Evolutionary conservation across 495 filamentous ascomycete species (phyloP).

Genomic region (Mytilinidion resinicola): DNA sequence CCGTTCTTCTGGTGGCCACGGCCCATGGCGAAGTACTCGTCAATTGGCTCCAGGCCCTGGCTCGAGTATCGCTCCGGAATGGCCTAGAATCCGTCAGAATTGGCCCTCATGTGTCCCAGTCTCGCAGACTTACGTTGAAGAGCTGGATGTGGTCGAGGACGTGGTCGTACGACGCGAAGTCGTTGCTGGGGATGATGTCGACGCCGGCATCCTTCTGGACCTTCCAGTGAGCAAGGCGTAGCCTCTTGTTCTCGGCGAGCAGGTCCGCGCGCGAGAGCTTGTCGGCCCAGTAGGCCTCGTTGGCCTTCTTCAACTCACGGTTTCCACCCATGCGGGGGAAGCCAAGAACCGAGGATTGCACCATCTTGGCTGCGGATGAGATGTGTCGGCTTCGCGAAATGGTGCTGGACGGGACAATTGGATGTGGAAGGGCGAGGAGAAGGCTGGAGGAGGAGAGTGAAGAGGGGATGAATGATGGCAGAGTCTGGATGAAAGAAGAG

Average conservation of each 20-base stretch:
- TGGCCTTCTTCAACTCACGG: constrained; percentile 99
- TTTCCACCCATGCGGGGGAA: constrained; percentile 95
- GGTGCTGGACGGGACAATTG: constrained; percentile 9
- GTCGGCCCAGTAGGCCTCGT: constrained; percentile 91
- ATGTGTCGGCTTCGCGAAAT: neutral
- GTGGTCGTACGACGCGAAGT: constrained; percentile 98
- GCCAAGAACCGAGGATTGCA: constrained; percentile 29
- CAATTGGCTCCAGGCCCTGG: constrained; percentile 75
- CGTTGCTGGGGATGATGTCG: constrained; percentile 95
- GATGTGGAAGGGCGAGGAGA: neutral
- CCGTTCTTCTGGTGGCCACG: constrained; percentile 90
- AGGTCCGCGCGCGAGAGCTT: constrained; percentile 87
- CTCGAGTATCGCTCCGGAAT: constrained; percentile 85
- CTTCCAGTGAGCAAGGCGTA: constrained; percentile 95
- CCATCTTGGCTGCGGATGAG: constrained; percentile 18
- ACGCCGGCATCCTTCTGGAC: constrained; percentile 97
- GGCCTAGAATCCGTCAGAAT: constrained; percentile 46
- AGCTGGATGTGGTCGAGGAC: constrained; percentile 98
- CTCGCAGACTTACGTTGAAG: constrained; percentile 67
- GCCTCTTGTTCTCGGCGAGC: constrained; percentile 87
- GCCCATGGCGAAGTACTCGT: constrained; percentile 99
- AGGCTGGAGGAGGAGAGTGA: constrained; percentile 7
- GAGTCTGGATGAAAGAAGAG: constrained; percentile 3
- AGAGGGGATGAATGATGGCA: neutral
- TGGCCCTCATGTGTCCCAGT: neutral